These are phyloP conservation scores for Prunella vulgaris DNA, from an alignment of 257 asterid species.

Conservation along the genomic window DNA sequence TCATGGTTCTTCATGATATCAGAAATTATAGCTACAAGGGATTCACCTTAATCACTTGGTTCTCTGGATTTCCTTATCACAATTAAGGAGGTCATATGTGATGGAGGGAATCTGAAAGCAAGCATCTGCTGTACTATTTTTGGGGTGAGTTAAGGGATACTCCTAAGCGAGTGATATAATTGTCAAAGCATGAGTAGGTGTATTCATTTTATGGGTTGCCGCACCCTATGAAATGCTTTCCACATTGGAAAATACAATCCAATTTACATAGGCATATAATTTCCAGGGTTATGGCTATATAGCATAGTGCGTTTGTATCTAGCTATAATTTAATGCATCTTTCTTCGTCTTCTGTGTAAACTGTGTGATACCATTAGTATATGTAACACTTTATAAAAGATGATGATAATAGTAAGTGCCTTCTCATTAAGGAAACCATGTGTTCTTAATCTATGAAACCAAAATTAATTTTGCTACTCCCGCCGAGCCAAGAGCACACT, in stretches of 20 bases:
- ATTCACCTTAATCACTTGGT: neutral
- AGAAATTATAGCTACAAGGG: neutral
- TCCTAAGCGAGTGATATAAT: neutral
- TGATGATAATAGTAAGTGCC: no score
- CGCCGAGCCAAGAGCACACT: no score
- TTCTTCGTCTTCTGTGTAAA: no score
- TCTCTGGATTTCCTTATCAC: neutral
- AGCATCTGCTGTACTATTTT: neutral
- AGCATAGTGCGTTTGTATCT: neutral
- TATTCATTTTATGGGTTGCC: no score
- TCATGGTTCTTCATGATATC: neutral
- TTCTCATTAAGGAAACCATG: no score
- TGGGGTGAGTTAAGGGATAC: neutral
- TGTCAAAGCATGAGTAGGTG: neutral
- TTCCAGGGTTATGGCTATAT: neutral
- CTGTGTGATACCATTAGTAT: no score
- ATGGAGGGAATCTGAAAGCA: neutral
- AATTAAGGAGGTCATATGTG: neutral
- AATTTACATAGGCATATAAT: neutral
- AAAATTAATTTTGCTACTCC: no score
- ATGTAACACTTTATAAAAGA: no score
- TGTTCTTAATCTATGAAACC: no score
- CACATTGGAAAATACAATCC: neutral
- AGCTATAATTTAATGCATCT: neutral
- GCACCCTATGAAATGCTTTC: neutral